phyloP scores from a whole-genome alignment of 2,329 filamentous ascomycete species.

The Monosporascus sp. region DNA sequence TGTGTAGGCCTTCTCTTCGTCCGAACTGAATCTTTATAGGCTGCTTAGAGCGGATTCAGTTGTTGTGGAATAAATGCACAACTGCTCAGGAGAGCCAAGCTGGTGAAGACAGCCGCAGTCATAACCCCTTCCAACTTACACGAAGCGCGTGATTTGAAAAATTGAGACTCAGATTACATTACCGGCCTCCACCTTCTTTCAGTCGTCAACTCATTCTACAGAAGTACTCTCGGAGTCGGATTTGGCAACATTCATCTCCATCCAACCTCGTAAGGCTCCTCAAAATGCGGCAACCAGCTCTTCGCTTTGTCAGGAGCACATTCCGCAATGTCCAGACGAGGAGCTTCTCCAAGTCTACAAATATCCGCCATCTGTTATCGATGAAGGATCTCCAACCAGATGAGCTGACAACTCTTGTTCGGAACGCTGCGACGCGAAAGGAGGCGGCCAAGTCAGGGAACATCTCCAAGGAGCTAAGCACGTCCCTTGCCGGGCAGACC shows the following conservation, averaged over 20 bases:
- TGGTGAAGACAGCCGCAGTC: neutral
- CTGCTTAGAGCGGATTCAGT: too few relatives aligned
- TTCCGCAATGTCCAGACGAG: conserved; percentile 31
- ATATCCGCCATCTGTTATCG: conserved; percentile 81
- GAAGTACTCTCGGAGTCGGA: neutral
- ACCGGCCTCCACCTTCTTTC: too few relatives aligned
- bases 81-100: too few relatives aligned
- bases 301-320: conserved; percentile 12
- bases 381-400: conserved; percentile 77
- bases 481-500: conserved; percentile 66
- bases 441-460: conserved; percentile 65
- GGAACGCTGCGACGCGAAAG: conserved; percentile 77
- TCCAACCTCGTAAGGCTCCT: neutral
- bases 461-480: conserved; percentile 53
- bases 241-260: neutral
- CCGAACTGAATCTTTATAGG: too few relatives aligned
- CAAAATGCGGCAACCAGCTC: conserved; percentile 20
- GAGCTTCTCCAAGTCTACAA: conserved; percentile 32
- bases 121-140: conserved; percentile 8
- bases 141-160: conserved; percentile 2
- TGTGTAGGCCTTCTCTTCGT: too few relatives aligned
- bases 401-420: conserved; percentile 77
- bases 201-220: neutral
- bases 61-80: too few relatives aligned
- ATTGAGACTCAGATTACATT: neutral